These are phyloP conservation scores for Phytophthora europaea DNA, from an alignment of 352 stramenopile genomes.

Conservation along the genomic window DNA sequence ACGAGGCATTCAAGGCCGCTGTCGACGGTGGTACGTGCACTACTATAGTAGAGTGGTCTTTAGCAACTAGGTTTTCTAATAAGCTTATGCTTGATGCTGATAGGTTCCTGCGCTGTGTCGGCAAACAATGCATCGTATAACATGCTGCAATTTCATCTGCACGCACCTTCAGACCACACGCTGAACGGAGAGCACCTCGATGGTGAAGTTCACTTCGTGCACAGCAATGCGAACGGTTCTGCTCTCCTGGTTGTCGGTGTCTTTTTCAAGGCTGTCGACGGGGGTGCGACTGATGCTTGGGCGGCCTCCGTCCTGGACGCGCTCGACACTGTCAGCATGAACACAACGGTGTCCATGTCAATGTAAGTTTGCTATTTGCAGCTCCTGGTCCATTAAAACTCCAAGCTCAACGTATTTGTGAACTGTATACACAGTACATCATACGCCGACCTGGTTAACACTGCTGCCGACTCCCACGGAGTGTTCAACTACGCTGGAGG, in stretches of 20 bases:
- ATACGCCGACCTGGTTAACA: conserved; percentile 62
- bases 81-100: conserved; percentile 3
- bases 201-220: conserved; percentile 60
- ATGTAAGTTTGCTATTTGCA: conserved; percentile 14
- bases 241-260: conserved; percentile 52
- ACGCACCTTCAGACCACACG: conserved; percentile 58
- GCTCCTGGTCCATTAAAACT: neutral
- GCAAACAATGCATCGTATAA: conserved; percentile 33
- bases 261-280: conserved; percentile 29
- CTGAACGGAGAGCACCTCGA: conserved; percentile 46
- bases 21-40: conserved; percentile 25
- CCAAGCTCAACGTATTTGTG: neutral
- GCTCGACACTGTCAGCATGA: conserved; percentile 34
- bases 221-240: conserved; percentile 35
- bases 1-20: conserved; percentile 33
- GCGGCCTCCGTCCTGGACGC: conserved; percentile 36
- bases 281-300: conserved; percentile 34
- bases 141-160: conserved; percentile 51
- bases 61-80: conserved; percentile 4
- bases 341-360: conserved; percentile 28
- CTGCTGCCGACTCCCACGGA: conserved; percentile 37
- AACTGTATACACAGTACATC: conserved; percentile 13
- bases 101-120: conserved; percentile 31
- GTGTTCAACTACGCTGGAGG: conserved; percentile 48
- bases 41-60: neutral